Evolutionary conservation across 352 stramenopile species (phyloP), one percentile per base, ranked within the genome.

Genomic region (Pythium scleroteichum): DNA sequence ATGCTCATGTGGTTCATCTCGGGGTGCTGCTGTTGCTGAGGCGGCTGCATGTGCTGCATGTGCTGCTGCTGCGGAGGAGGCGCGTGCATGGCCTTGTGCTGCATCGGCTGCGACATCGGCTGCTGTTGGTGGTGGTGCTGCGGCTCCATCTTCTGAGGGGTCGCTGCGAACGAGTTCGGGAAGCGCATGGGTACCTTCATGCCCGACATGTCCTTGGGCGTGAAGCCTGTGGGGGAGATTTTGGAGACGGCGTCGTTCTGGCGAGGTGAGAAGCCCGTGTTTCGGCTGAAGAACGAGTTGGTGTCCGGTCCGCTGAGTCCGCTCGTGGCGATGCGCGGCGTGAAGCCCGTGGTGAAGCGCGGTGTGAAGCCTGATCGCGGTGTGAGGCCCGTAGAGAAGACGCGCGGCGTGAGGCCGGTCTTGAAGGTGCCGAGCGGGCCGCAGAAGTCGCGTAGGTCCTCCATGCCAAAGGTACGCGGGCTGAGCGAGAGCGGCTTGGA

Each of bases 371-470:
- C 85, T 38, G 85, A 89, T 55, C 82, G 85, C 22, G 85, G 85
- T 22, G 85, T 94, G 48, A 94, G 56, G 0, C 85, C 85, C 33
- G 85, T 94, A 54, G 75, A 89, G 66, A 94, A 94, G 45, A 90
- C 76, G 19, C 85, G 85, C 16, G 85, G 85, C 13, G 85, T 94
- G 14, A 94, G 58, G 2, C 85, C 85, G 16, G 85, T 94, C 76
- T 92, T 92, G 79, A 94, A 94, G 22, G 80, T 71, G 41, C 85
- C 85, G 4, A 92, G 71, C 7, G 85, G 81, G 13, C 82, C 82
- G 52, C 82, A 90, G 60, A 94, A 94, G 61, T 94, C 82, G 45
- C 82, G 82, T 53, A 94, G 59, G 53, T 94, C 85, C 56, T 94
- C 85, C 85, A 94, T 94, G 32, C 82, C 82, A 46, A 94, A 92